Evolutionary conservation across 805 yeast genomes (phyloP).

Genomic region (Candida orba): DNA sequence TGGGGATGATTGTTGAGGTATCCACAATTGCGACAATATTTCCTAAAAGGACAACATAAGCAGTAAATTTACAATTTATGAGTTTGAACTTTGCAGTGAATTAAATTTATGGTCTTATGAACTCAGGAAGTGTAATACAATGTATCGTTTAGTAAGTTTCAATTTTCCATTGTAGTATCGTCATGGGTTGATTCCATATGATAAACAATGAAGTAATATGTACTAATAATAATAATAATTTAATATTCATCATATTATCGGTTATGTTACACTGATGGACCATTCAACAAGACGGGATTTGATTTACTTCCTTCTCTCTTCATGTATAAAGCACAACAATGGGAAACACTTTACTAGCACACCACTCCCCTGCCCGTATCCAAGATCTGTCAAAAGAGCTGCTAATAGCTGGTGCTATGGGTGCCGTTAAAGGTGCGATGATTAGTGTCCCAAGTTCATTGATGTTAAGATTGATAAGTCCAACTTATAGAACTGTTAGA

Average conservation of each 20-base stretch:
- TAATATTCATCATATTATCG: too few species aligned
- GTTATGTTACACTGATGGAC: too few species aligned
- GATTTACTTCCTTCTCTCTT: background rate
- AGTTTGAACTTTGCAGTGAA: too few species aligned
- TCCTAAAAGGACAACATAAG: background rate
- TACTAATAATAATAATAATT: too few species aligned
- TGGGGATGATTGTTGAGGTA: background rate
- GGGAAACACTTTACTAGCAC: conserved; percentile 27
- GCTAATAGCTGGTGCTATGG: conserved; percentile 31
- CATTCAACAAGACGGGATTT: background rate
- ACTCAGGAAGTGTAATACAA: too few species aligned
- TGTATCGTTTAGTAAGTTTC: too few species aligned
- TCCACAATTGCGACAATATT: conserved; percentile 3
- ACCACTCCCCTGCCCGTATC: conserved; percentile 31
- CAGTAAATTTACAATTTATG: too few species aligned
- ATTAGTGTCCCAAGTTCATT: conserved; percentile 30
- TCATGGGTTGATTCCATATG: too few species aligned
- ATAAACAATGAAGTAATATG: too few species aligned
- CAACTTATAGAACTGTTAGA: conserved; percentile 31
- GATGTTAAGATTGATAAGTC: conserved; percentile 27
- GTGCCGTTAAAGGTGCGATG: conserved; percentile 35
- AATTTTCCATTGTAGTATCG: too few species aligned
- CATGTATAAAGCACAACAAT: background rate
- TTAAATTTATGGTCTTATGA: too few species aligned
- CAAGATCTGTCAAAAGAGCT: conserved; percentile 31